Evolutionary conservation across 1,139 yeast genomes (phyloP).

Genomic region (Blastobotrys niveus): DNA sequence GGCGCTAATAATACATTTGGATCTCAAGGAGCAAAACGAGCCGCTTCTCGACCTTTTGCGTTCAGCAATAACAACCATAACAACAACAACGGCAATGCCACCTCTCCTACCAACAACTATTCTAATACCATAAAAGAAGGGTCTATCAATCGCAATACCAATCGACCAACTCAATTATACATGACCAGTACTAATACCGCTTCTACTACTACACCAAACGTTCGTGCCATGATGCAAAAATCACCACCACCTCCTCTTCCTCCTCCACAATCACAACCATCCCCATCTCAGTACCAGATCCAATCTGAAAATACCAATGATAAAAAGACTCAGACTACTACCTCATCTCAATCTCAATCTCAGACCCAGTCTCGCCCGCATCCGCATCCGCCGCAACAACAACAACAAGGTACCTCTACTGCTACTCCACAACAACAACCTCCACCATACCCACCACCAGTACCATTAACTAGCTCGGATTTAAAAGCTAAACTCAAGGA

Average conservation of each 20-base stretch:
- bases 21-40: too few species aligned
- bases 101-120: not conserved
- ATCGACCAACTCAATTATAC: constrained; percentile 5
- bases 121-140: not conserved
- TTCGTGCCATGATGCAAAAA: constrained; percentile 2
- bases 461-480: constrained; percentile 14
- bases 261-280: not conserved
- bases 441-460: constrained; percentile 1
- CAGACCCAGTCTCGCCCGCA: too few species aligned
- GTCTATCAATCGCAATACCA: not conserved
- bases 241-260: not conserved
- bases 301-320: too few species aligned
- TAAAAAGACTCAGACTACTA: too few species aligned
- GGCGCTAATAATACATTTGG: too few species aligned
- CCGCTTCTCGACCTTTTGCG: not conserved
- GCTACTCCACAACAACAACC: constrained; percentile 2
- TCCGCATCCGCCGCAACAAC: constrained; percentile 10
- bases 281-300: too few species aligned
- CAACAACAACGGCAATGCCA: not conserved
- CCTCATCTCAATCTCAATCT: too few species aligned
- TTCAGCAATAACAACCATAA: not conserved
- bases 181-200: not conserved
- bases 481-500: constrained; percentile 24
- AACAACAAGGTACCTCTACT: not conserved
- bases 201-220: not conserved